Evolutionary conservation across 1,284 basidiomycete genomes (phyloP).

Genomic region (Naganishia liquefaciens): DNA sequence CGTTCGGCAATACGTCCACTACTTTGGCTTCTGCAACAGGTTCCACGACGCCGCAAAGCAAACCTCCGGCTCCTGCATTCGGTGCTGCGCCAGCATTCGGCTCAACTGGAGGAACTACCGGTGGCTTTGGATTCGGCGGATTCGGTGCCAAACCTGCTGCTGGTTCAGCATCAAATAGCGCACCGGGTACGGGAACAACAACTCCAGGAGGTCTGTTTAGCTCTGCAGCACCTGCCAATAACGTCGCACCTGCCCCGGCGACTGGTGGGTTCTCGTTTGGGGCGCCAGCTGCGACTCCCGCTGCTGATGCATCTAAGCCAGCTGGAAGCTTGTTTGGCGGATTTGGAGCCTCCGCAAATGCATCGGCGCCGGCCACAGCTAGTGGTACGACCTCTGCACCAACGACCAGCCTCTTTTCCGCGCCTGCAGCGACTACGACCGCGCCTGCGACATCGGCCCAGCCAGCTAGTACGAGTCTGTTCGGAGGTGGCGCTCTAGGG

Average conservation of each 20-base stretch:
- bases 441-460: neutral
- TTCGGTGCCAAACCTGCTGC: constrained; percentile 9
- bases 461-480: constrained; percentile 2
- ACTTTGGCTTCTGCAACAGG: neutral
- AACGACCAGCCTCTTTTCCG: constrained; percentile 15
- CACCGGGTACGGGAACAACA: constrained; percentile 10
- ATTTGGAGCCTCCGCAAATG: constrained; percentile 5
- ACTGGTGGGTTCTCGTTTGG: constrained; percentile 29
- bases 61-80: constrained; percentile 20
- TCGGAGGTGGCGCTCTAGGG: constrained; percentile 20
- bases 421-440: constrained; percentile 14
- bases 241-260: constrained; percentile 6
- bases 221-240: constrained; percentile 2
- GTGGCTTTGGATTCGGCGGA: constrained; percentile 18
- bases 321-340: constrained; percentile 23
- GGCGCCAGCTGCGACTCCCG: neutral
- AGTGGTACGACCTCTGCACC: constrained; percentile 15
- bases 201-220: constrained; percentile 11
- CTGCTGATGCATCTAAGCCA: neutral
- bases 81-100: neutral
- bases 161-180: neutral
- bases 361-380: neutral
- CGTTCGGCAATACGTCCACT: constrained; percentile 15
- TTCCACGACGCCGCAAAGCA: constrained; percentile 16
- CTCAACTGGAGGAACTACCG: neutral